phyloP scores from a whole-genome alignment of 140 eudicot species.

The Flaveria floridana region DNA sequence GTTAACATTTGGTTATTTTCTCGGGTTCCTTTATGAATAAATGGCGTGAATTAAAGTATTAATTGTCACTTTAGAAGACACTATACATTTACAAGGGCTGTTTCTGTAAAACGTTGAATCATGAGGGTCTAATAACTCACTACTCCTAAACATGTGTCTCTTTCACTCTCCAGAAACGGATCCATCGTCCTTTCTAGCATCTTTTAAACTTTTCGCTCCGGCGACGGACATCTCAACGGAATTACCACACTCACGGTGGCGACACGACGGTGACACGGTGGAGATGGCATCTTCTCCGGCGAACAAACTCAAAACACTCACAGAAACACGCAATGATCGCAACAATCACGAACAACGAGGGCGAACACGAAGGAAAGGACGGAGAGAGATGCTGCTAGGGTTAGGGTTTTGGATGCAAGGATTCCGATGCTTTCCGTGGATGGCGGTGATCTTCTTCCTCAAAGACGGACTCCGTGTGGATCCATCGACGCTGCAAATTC shows the following conservation, averaged over 20 bases:
- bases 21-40: no score
- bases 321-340: slow-evolving; percentile 19
- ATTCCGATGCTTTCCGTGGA: slow-evolving; percentile 87
- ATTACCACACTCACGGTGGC: neutral
- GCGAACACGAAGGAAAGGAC: neutral
- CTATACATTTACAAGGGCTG: neutral
- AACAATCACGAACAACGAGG: slow-evolving; percentile 2
- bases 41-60: no score
- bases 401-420: slow-evolving; percentile 89
- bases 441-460: slow-evolving; percentile 68
- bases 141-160: slow-evolving; percentile 4
- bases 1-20: no score
- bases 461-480: slow-evolving; percentile 69
- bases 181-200: slow-evolving; percentile 7
- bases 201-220: neutral
- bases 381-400: slow-evolving; percentile 53
- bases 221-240: neutral
- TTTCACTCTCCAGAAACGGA: neutral
- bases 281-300: slow-evolving; percentile 10
- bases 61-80: no score
- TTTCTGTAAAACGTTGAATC: neutral
- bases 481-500: slow-evolving; percentile 77
- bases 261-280: neutral
- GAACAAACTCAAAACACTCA: slow-evolving; percentile 16
- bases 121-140: neutral